Conservation (phyloP, 1,284 basidiomycete genomes). For the Entoloma clypeatum region DNA sequence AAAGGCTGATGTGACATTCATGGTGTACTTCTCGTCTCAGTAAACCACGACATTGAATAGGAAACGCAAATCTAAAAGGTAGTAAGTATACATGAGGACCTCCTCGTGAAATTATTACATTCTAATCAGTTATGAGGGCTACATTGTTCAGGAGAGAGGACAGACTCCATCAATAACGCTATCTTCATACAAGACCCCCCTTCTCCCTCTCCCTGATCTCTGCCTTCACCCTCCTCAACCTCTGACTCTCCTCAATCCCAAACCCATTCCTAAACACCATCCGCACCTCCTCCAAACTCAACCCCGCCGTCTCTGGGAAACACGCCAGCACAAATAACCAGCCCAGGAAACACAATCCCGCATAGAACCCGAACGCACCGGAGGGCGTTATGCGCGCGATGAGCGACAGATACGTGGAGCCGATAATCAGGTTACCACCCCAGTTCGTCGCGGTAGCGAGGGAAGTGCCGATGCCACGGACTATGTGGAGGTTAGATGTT, state of each 20-base stretch:
- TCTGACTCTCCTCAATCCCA: constrained; percentile 52
- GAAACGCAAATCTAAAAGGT: no score
- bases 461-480: constrained; percentile 78
- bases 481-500: constrained; percentile 29
- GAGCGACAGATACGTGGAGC: constrained; percentile 75
- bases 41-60: no score
- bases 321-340: constrained; percentile 66
- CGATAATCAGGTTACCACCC: constrained; percentile 77
- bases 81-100: no score
- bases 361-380: constrained; percentile 80
- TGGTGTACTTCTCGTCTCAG: no score
- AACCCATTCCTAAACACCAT: constrained; percentile 57
- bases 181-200: constrained; percentile 4
- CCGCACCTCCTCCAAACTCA: constrained; percentile 75
- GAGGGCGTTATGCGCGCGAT: constrained; percentile 75
- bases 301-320: constrained; percentile 76
- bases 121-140: no score
- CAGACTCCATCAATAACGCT: not conserved
- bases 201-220: constrained; percentile 26
- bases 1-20: no score
- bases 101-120: no score
- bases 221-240: constrained; percentile 42
- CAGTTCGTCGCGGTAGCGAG: constrained; percentile 81
- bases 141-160: constrained; percentile 5
- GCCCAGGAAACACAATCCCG: constrained; percentile 67